Base-by-base conservation (phyloP, 1,284 basidiomycete genomes). In the Puccinia hordei region DNA sequence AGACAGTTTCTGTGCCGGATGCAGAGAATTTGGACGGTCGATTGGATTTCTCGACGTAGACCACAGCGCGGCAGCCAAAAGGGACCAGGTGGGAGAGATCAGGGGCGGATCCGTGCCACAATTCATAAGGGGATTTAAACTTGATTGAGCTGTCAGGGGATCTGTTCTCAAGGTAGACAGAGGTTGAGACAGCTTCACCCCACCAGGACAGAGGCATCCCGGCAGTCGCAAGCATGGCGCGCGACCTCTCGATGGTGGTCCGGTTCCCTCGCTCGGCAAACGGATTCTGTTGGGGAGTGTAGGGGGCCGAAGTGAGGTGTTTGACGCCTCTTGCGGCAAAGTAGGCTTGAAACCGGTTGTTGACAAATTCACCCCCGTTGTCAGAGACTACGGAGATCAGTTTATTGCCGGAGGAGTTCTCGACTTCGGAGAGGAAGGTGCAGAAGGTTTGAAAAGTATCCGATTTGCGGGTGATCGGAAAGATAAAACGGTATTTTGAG, bases 271-370 rank as follows among this genome's bases (percentile, higher is more conserved):
- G 38, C 38, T 41, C 38, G 6, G 38, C 38, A 4, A 41, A 41
- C 4, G 38, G 38, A 41, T 41, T 41, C 71, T 82, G 85, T 83
- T 0, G 85, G 82, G 85, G 86, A 3, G 85, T 84, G 80, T 88
- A 84, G 71, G 87, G 87, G 0, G 86, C 83, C 13, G 85, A 85
- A 24, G 85, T 82, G 63, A 85, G 81, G 30, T 82, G 83, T 33
- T 80, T 46, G 6, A 86, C 87, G 19, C 87, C 87, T 10, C 81
- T 38, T 0, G 68, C 44, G 12, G 81, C 80, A 8, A 86, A 84
- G 57, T 83, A 85, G 0, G 76, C 81, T 15, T 76, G 24, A 80
- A 87, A 85, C 9, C 80, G 82, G 2, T 19, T 3, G 38, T 82
- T 81, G 4, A 80, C 81, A 12, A 81, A 85, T 83, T 87, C 83